Evolutionary conservation across 108 stramenopile species (phyloP).

Genomic region (Discostella stelligeroides): DNA sequence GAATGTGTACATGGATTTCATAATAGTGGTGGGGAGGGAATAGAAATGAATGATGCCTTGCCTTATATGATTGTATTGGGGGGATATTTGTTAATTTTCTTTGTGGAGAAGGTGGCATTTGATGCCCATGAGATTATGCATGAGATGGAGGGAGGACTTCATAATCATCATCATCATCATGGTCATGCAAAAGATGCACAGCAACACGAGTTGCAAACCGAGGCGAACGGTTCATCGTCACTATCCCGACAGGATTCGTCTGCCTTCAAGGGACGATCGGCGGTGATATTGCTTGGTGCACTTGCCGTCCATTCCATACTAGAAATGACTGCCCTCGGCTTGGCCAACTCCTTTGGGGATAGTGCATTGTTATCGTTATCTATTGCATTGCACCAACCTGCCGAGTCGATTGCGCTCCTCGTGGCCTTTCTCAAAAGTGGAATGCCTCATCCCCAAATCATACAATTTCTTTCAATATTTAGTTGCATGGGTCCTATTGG

Average conservation of each 20-base stretch:
- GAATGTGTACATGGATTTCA: slow-evolving; percentile 92
- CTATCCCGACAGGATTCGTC: slow-evolving; percentile 14
- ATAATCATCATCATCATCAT: slow-evolving; percentile 22
- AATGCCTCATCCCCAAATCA: slow-evolving; percentile 84
- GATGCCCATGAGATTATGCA: slow-evolving; percentile 89
- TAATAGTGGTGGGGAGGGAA: slow-evolving; percentile 14
- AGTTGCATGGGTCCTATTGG: slow-evolving; percentile 90
- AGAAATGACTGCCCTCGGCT: slow-evolving; percentile 95
- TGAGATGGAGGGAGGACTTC: slow-evolving; percentile 65
- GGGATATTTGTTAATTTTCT: slow-evolving; percentile 94
- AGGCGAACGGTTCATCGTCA: slow-evolving; percentile 18
- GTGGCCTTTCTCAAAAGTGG: slow-evolving; percentile 97
- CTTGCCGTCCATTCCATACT: slow-evolving; percentile 94
- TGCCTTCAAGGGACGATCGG: slow-evolving; percentile 72
- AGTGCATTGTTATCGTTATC: slow-evolving; percentile 89
- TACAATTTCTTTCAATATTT: slow-evolving; percentile 84
- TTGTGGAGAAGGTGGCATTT: slow-evolving; percentile 97
- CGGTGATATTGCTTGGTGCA: slow-evolving; percentile 93
- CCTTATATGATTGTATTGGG: slow-evolving; percentile 82
- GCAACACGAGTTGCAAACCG: no score
- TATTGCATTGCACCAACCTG: slow-evolving; percentile 96
- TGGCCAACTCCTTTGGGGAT: slow-evolving; percentile 81
- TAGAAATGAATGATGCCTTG: slow-evolving; percentile 70
- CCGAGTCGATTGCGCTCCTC: slow-evolving; percentile 95
- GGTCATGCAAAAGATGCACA: slow-evolving; percentile 23